Base-by-base conservation (phyloP, 1,284 basidiomycete species). In the Ustilago vetiveriae region DNA sequence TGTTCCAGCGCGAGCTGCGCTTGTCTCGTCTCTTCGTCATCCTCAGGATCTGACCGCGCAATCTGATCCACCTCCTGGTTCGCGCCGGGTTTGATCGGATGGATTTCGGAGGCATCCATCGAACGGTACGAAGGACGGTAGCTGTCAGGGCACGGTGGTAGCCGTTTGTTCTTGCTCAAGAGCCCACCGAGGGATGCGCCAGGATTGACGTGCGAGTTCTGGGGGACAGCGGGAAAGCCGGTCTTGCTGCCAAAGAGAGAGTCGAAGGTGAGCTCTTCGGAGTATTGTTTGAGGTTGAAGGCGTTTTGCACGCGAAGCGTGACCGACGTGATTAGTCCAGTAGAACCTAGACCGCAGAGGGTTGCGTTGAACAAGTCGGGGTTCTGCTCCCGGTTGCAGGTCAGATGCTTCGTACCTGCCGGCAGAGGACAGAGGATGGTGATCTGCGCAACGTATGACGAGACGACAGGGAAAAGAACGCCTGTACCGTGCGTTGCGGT, bases 401-500 rank as follows among this genome's bases (percentile, higher is more conserved):
- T 84, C 6, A 90, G 86, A 49, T 87, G 84, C 35, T 87, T 84
- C 6, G 90, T 90, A 79, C 91, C 87, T 23, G 42, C 19, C 9
- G 50, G 36, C 9, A 80, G 67, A 13, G 79, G 64, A 33, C 73
- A 71, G 10, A 96, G 85, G 35, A 98, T 81, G 7, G 87, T 86
- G 55, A 98, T 84, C 6, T 89, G 88, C 56, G 88, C 86, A 35
- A 95, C 92, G 74, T 90, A 88, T 5, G 89, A 90, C 5, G 92
- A 93, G 57, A 98, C 87, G 69, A 93, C 90, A 52, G 89, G 89
- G 83, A 88, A 94, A 37, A 84, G 78, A 64, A 91, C 85, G 29
- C 96, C 95, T 3, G 91, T 90, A 45, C 95, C 95, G 84, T 98
- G 95, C 0, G 94, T 94, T 4, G 93, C 93, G 38, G 96, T 98